Conservation (phyloP, 352 stramenopile genomes). For the Phytopythium vexans region DNA sequence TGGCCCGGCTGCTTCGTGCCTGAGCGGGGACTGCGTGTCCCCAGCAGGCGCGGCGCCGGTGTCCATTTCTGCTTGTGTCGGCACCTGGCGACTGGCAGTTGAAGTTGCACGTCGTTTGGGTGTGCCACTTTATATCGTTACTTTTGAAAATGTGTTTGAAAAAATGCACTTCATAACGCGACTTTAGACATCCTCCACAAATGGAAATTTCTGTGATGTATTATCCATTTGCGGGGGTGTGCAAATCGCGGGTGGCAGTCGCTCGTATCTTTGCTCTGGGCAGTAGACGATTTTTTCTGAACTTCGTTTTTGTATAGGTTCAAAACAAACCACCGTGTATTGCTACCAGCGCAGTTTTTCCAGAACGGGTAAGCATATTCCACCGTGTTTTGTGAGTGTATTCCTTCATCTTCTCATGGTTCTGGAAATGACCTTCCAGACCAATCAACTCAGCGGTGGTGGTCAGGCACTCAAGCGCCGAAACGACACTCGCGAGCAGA, state of each 20-base stretch:
- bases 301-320: too few relatives aligned
- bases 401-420: too few relatives aligned
- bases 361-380: too few relatives aligned
- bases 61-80: slow-evolving; percentile 6
- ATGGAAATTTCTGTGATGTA: too few relatives aligned
- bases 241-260: too few relatives aligned
- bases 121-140: slow-evolving; percentile 7
- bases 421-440: slow-evolving; percentile 14
- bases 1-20: background rate
- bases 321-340: too few relatives aligned
- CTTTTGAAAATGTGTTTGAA: slow-evolving; percentile 3
- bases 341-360: too few relatives aligned
- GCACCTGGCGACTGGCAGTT: slow-evolving; percentile 24
- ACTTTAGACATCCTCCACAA: too few relatives aligned
- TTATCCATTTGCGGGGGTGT: too few relatives aligned
- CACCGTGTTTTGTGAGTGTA: too few relatives aligned
- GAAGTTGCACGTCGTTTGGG: slow-evolving; percentile 18
- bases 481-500: slow-evolving; percentile 30
- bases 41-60: background rate
- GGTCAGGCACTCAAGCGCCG: slow-evolving; percentile 8
- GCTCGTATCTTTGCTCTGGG: too few relatives aligned
- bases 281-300: too few relatives aligned
- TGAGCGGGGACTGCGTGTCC: slow-evolving; percentile 3
- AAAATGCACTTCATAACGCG: background rate
- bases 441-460: slow-evolving; percentile 36